Base-by-base conservation (phyloP, 2,329 filamentous ascomycete species). In the Aspergillus sp. region DNA sequence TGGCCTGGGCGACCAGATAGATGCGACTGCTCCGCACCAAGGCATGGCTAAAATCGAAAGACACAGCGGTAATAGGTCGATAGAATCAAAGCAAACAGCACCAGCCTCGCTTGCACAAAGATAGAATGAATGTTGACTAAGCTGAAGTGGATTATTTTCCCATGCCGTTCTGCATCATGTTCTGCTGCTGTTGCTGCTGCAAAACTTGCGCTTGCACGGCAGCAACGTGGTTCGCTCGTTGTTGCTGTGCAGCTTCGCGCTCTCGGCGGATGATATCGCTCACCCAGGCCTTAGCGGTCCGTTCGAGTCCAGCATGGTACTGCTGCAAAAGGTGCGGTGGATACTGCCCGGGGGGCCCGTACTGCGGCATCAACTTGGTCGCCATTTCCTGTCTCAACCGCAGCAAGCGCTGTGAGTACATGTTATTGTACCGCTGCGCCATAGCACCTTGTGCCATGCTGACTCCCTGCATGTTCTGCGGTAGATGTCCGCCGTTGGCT, bases 101-200 rank as follows among this genome's bases (percentile, higher is more conserved):
- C 40, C 40, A 42, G 13, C 19, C 19, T 20, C 16, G 40, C 40
- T 8, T 20, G 16, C 16, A 17, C 40, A 36, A 48, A 44, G 16
- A 30, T 6, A 7, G 36, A 19, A 42, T 22, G 19, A 32, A 36
- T 6, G 16, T 41, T 13, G 16, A 30, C 17, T 33, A 13, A 2
- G 7, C n/a, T n/a, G 36, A 10, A 36, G 20, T 26, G 35, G 40
- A n/a, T 61, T 60, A 71, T 49, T 67, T 71, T 4, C 68, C 69
- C 64, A 70, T 69, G 22, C 67, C 69, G 52, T 71, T 72, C 35
- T 71, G 67, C 71, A 74, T 73, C 67, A 73, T 73, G 42, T 70
- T 72, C 53, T 72, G 69, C 19, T 71, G 68, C 54, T 70, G 68
- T 52, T 71, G 71, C 47, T 73, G 70, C 46, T 73, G 66, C 47